Percentiles rank a stretch among this genome's conserved stretches.
These are phyloP conservation scores for Pseudoturritis turrita DNA, from an alignment of 345 rosid genomes.

Conservation along the genomic window DNA sequence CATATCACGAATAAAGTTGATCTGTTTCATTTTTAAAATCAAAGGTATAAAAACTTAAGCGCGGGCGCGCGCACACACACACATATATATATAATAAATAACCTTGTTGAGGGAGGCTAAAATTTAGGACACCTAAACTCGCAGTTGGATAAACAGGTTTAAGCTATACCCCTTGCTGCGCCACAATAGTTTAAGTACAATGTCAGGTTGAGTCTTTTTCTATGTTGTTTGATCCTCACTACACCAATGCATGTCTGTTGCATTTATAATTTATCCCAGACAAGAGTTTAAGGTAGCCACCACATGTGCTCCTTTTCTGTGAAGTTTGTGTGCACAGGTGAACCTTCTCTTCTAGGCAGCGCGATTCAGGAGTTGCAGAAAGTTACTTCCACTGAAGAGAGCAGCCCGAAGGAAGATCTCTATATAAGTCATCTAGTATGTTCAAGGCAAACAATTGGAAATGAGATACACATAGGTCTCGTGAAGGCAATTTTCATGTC, in stretches of 20 bases:
- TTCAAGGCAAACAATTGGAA: conserved; percentile 41
- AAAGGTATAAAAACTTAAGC: not conserved
- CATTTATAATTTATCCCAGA: not conserved
- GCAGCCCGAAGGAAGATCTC: conserved; percentile 47
- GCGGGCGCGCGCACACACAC: no score
- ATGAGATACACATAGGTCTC: conserved; percentile 41
- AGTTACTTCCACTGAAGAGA: conserved; percentile 40
- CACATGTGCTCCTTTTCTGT: conserved; percentile 19
- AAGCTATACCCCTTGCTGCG: not conserved
- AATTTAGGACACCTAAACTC: not conserved
- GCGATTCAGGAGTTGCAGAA: conserved; percentile 59
- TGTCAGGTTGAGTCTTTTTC: not conserved
- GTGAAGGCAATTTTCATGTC: conserved; percentile 54
- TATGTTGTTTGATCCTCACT: not conserved
- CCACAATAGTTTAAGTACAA: not conserved
- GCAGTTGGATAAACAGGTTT: not conserved
- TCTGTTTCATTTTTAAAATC: not conserved
- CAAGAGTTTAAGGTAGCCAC: conserved; percentile 4
- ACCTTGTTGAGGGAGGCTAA: not conserved
- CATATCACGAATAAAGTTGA: not conserved
- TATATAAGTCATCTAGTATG: conserved; percentile 59
- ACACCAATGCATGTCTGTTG: not conserved
- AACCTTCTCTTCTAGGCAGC: conserved; percentile 55
- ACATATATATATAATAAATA: not conserved
- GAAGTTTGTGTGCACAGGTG: conserved; percentile 79